phyloP scores from a whole-genome alignment of 192 early-diverging fungal species.

The Glomus cerebriforme region DNA sequence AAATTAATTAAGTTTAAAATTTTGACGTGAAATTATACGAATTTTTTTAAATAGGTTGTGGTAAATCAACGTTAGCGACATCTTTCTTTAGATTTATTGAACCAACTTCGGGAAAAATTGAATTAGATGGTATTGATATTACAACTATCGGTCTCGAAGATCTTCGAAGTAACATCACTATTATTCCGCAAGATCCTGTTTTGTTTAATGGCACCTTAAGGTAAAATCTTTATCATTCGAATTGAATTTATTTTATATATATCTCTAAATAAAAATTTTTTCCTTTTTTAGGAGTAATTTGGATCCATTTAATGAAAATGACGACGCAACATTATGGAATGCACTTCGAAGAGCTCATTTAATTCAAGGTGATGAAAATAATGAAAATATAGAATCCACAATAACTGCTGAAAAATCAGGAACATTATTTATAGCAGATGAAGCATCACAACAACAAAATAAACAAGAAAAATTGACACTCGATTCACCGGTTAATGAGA shows the following conservation, averaged over 20 bases:
- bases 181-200: conserved; percentile 79
- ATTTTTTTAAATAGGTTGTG: conserved; percentile 45
- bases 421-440: background rate
- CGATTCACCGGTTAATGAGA: conserved; percentile 74
- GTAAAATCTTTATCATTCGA: background rate
- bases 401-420: too few species aligned
- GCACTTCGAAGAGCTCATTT: conserved; percentile 77
- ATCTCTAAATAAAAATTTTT: conserved; percentile 20
- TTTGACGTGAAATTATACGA: background rate
- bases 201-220: conserved; percentile 67
- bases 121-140: conserved; percentile 57
- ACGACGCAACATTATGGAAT: conserved; percentile 75
- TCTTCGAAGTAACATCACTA: conserved; percentile 55
- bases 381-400: background rate
- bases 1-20: too few species aligned
- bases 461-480: conserved; percentile 38
- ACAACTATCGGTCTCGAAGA: conserved; percentile 54
- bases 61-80: conserved; percentile 61
- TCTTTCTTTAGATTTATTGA: conserved; percentile 63
- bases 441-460: conserved; percentile 34
- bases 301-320: conserved; percentile 81
- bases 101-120: conserved; percentile 44
- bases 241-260: background rate
- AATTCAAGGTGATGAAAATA: conserved; percentile 38
- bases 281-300: conserved; percentile 64